Evolutionary conservation across 805 yeast species (phyloP).

Genomic region (Nakazawaea ambrosiae): DNA sequence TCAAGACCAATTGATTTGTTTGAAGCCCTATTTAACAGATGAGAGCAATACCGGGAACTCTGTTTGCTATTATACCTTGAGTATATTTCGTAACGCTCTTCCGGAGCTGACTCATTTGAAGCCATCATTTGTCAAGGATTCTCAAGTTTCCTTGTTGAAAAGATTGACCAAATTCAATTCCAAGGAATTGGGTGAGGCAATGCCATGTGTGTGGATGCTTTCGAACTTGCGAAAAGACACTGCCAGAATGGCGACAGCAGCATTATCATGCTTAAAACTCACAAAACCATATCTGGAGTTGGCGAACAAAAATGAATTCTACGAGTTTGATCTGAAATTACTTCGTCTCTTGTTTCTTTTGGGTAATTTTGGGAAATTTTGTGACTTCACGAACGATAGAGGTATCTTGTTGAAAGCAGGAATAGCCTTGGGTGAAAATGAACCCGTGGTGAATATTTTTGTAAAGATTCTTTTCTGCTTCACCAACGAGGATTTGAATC

Average conservation of each 20-base stretch:
- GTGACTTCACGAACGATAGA: conserved; percentile 47
- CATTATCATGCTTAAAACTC: conserved; percentile 50
- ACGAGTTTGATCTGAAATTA: conserved; percentile 35
- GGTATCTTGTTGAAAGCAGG: conserved; percentile 30
- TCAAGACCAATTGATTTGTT: conserved; percentile 57
- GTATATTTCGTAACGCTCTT: conserved; percentile 45
- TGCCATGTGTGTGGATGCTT: conserved; percentile 60
- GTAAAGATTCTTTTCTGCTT: conserved; percentile 53
- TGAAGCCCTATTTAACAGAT: conserved; percentile 59
- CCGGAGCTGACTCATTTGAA: conserved; percentile 37
- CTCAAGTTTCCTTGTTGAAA: conserved; percentile 45
- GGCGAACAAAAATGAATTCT: conserved; percentile 13
- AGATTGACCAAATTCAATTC: conserved; percentile 54
- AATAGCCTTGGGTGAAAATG: conserved; percentile 40
- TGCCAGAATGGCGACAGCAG: conserved; percentile 49
- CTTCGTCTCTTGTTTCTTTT: conserved; percentile 53
- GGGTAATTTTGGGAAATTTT: conserved; percentile 66
- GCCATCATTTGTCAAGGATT: conserved; percentile 39
- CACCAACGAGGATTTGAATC: conserved; percentile 28
- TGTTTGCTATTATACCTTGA: conserved; percentile 42
- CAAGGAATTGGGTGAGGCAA: conserved; percentile 62
- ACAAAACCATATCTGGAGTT: conserved; percentile 38
- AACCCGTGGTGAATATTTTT: conserved; percentile 50
- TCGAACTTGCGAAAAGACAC: conserved; percentile 40
- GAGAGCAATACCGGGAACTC: conserved; percentile 33